These are phyloP conservation scores for Logfia minima DNA, from an alignment of 129 eudicot genomes.

Conservation along the genomic window DNA sequence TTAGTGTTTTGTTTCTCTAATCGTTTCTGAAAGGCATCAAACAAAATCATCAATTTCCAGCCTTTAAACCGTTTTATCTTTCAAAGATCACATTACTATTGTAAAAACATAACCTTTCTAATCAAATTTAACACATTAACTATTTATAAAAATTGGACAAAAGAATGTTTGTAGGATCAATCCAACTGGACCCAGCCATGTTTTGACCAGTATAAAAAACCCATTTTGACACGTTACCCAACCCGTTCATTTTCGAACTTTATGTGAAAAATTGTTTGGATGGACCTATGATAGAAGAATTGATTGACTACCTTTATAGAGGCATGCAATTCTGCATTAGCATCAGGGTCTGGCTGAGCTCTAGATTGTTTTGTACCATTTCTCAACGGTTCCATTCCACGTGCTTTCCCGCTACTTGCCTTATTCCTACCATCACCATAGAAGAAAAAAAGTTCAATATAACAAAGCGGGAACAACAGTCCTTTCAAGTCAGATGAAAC, in stretches of 20 bases:
- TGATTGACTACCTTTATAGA: slow-evolving; percentile 54
- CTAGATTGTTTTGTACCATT: slow-evolving; percentile 57
- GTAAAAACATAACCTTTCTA: neutral
- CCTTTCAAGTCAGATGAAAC: neutral
- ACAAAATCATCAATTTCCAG: neutral
- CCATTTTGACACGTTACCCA: neutral
- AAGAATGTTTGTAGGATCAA: neutral
- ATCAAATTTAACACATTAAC: neutral
- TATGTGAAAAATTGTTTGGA: neutral
- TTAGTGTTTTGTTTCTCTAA: slow-evolving; percentile 53
- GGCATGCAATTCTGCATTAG: slow-evolving; percentile 76
- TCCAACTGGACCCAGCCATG: neutral
- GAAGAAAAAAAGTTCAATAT: neutral
- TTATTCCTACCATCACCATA: slow-evolving; percentile 43
- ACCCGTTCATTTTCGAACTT: neutral
- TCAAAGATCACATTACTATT: too few relatives aligned
- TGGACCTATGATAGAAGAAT: slow-evolving; percentile 5
- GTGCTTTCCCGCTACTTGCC: slow-evolving; percentile 54
- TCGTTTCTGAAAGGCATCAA: slow-evolving; percentile 53
- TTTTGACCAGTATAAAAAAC: neutral
- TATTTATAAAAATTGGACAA: neutral
- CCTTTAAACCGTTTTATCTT: neutral
- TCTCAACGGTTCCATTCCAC: slow-evolving; percentile 44
- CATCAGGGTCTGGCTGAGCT: slow-evolving; percentile 79
- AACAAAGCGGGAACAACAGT: neutral